These are phyloP conservation scores for Malania oleifera DNA, from an alignment of 164 flowering plant genomes.

Conservation along the genomic window DNA sequence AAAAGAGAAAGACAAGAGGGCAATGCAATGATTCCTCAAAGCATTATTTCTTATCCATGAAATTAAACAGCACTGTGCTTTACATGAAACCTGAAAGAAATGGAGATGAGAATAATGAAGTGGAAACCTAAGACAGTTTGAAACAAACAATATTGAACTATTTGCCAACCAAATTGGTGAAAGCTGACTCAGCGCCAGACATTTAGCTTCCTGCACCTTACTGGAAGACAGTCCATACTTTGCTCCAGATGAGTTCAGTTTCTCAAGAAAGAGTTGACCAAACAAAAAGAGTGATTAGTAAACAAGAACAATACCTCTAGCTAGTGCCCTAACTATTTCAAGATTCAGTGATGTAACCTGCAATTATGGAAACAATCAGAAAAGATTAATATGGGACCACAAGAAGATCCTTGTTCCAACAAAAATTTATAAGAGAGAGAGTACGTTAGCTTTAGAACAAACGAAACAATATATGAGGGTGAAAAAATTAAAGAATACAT, in stretches of 20 bases:
- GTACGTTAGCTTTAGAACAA: too few species aligned
- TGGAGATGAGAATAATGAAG: too few species aligned
- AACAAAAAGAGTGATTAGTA: too few species aligned
- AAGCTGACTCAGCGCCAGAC: not conserved
- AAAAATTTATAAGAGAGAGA: not conserved
- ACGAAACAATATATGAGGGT: too few species aligned
- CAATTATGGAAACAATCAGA: conserved; percentile 14
- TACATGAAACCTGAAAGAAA: too few species aligned
- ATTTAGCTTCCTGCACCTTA: not conserved
- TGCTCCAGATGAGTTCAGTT: not conserved
- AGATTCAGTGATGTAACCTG: conserved; percentile 93
- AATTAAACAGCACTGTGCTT: too few species aligned
- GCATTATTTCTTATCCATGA: too few species aligned
- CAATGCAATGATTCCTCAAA: too few species aligned
- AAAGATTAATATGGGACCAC: not conserved
- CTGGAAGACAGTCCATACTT: not conserved
- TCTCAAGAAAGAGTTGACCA: not conserved
- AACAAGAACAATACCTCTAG: conserved; percentile 53
- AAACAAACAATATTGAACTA: not conserved
- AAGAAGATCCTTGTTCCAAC: not conserved
- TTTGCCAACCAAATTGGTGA: not conserved
- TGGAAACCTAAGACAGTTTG: not conserved
- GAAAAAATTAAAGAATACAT: too few species aligned
- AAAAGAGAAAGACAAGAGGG: too few species aligned
- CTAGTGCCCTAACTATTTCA: conserved; percentile 92